These are phyloP conservation scores for Mrakia gelida DNA, from an alignment of 768 basidiomycete genomes.

Conservation along the genomic window DNA sequence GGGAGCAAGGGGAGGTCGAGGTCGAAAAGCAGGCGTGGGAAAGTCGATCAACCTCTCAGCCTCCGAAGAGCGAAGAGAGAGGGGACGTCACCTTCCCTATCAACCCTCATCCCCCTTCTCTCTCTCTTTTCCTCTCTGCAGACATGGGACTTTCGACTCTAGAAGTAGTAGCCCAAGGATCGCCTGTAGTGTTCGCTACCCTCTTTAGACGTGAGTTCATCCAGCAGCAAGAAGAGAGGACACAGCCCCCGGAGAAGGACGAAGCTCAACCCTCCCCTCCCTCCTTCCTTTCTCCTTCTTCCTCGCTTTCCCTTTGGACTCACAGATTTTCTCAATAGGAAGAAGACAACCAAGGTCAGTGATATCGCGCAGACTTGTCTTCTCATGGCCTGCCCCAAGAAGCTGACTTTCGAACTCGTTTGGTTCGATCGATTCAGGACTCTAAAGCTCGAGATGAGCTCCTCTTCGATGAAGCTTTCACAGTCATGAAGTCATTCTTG, in stretches of 20 bases:
- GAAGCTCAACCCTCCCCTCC: background rate
- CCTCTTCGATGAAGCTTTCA: slow-evolving; percentile 32
- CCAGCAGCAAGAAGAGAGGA: background rate
- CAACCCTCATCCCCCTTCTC: background rate
- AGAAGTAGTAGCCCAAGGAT: slow-evolving; percentile 26
- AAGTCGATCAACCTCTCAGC: too few species aligned
- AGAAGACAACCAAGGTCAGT: slow-evolving; percentile 17
- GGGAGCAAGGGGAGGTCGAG: background rate
- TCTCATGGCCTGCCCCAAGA: background rate
- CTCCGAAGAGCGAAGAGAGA: background rate
- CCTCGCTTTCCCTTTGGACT: background rate
- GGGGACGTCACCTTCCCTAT: background rate
- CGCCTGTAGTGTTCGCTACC: slow-evolving; percentile 21
- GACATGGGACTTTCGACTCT: slow-evolving; percentile 25
- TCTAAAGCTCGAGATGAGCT: slow-evolving; percentile 32
- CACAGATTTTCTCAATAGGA: slow-evolving; percentile 29
- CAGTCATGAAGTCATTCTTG: slow-evolving; percentile 55
- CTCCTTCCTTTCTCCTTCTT: background rate
- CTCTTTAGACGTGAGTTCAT: slow-evolving; percentile 26
- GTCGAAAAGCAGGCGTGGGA: background rate
- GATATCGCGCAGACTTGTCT: background rate
- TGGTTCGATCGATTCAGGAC: slow-evolving; percentile 11
- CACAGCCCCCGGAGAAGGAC: background rate
- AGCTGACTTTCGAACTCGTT: background rate
- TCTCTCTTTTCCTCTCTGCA: too few species aligned